phyloP scores from a whole-genome alignment of 108 stramenopile genomes.

The Conticribra guillardii region DNA sequence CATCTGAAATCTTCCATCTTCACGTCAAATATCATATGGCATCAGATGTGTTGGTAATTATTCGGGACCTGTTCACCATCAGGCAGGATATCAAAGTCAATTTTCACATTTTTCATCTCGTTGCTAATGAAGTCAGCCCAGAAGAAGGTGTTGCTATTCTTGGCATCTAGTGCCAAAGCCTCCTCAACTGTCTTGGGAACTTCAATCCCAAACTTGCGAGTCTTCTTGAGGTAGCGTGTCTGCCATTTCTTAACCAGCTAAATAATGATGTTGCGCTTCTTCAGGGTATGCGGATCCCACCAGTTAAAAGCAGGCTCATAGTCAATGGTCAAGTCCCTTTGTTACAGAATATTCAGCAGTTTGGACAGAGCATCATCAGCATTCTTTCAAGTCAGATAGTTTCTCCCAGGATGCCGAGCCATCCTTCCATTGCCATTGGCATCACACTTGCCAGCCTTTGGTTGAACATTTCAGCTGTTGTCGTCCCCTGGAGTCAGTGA shows the following conservation, averaged over 20 bases:
- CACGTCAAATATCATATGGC: neutral
- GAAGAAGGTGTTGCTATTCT: conserved; percentile 14
- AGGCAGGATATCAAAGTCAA: neutral
- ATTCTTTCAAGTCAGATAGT: conserved; percentile 21
- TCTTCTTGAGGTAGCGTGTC: conserved; percentile 13
- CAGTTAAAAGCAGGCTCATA: conserved; percentile 32
- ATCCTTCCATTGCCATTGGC: conserved; percentile 50
- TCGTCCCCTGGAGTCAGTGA: no score
- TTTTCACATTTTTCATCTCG: conserved; percentile 12
- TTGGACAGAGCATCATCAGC: conserved; percentile 7
- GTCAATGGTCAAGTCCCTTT: neutral
- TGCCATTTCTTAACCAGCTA: conserved; percentile 5
- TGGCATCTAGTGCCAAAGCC: conserved; percentile 27
- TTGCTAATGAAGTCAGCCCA: conserved; percentile 38
- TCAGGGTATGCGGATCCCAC: conserved; percentile 7
- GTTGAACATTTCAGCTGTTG: no score
- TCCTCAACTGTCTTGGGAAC: conserved; percentile 30
- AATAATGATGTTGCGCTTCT: conserved; percentile 10
- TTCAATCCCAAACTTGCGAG: conserved; percentile 42
- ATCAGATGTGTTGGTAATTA: neutral
- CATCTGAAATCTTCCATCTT: conserved; percentile 36
- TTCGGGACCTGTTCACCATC: neutral
- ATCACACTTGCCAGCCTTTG: conserved; percentile 37
- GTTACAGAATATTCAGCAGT: conserved; percentile 12
- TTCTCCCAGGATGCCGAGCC: conserved; percentile 25